Conservation (phyloP, 106 monocot species). For the Chionographis japonica region DNA sequence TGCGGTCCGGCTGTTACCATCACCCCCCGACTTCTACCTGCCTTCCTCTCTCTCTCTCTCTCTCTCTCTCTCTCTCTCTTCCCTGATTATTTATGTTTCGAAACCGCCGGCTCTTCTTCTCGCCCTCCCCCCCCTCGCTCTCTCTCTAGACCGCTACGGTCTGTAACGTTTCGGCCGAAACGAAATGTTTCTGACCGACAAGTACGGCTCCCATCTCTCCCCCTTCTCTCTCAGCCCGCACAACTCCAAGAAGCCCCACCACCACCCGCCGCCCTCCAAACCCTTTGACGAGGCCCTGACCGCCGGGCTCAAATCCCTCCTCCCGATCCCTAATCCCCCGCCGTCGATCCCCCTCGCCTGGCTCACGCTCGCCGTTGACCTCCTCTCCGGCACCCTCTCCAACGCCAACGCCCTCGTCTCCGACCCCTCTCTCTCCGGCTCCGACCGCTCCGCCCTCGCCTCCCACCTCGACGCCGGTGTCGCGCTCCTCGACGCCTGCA, state of each 20-base stretch:
- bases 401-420: slow-evolving; percentile 23
- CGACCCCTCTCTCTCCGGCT: slow-evolving; percentile 20
- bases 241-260: slow-evolving; percentile 2
- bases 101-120: neutral
- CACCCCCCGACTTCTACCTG: too few relatives aligned
- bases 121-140: neutral
- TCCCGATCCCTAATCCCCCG: slow-evolving; percentile 7
- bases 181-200: slow-evolving; percentile 4
- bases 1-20: too few relatives aligned
- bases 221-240: neutral
- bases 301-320: slow-evolving; percentile 36
- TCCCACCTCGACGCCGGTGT: slow-evolving; percentile 37
- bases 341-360: slow-evolving; percentile 21
- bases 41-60: too few relatives aligned
- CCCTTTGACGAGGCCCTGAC: slow-evolving; percentile 47
- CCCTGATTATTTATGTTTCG: too few relatives aligned
- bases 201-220: neutral
- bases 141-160: too few relatives aligned
- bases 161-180: neutral
- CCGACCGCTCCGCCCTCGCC: slow-evolving; percentile 31
- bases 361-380: slow-evolving; percentile 25
- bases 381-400: slow-evolving; percentile 34
- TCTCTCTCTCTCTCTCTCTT: too few relatives aligned
- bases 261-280: neutral
- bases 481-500: slow-evolving; percentile 59